Conservation (phyloP, 129 eudicot species). For the Oenanthe sinensis region DNA sequence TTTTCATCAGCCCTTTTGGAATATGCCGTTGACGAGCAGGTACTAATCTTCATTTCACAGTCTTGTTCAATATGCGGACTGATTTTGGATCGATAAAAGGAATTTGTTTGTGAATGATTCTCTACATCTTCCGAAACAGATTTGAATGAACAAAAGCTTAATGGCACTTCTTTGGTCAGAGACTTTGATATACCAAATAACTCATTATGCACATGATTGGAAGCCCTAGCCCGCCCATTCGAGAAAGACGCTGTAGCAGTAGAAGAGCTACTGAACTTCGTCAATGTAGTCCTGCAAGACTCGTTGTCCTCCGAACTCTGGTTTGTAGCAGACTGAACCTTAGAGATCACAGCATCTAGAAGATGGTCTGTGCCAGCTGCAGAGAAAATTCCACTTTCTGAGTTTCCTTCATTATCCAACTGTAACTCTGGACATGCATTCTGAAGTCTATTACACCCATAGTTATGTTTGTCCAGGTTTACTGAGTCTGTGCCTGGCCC, state of each 20-base stretch:
- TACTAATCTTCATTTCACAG: slow-evolving; percentile 26
- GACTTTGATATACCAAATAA: slow-evolving; percentile 34
- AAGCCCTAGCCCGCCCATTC: slow-evolving; percentile 24
- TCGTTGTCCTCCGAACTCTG: slow-evolving; percentile 43
- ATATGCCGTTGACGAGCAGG: slow-evolving; percentile 40
- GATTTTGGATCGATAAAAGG: slow-evolving; percentile 51
- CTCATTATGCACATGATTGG: slow-evolving; percentile 34
- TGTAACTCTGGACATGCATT: slow-evolving; percentile 22
- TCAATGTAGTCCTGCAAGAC: slow-evolving; percentile 43
- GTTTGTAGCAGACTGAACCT: slow-evolving; percentile 31
- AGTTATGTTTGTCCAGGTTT: slow-evolving; percentile 8
- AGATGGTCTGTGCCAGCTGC: slow-evolving; percentile 49
- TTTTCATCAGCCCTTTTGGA: slow-evolving; percentile 49
- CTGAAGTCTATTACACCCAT: slow-evolving; percentile 15
- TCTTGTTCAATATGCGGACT: slow-evolving; percentile 58
- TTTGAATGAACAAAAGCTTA: slow-evolving; percentile 30
- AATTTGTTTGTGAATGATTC: slow-evolving; percentile 35
- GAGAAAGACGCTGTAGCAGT: slow-evolving; percentile 32
- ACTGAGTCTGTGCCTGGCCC: slow-evolving; percentile 15
- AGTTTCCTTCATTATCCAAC: slow-evolving; percentile 40
- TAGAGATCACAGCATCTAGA: slow-evolving; percentile 76
- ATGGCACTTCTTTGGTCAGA: slow-evolving; percentile 30
- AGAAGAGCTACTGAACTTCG: slow-evolving; percentile 40
- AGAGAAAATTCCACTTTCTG: slow-evolving; percentile 55
- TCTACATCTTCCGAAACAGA: slow-evolving; percentile 45